Conservation (phyloP, 2,329 filamentous ascomycete genomes). For the Lojkania enalia region DNA sequence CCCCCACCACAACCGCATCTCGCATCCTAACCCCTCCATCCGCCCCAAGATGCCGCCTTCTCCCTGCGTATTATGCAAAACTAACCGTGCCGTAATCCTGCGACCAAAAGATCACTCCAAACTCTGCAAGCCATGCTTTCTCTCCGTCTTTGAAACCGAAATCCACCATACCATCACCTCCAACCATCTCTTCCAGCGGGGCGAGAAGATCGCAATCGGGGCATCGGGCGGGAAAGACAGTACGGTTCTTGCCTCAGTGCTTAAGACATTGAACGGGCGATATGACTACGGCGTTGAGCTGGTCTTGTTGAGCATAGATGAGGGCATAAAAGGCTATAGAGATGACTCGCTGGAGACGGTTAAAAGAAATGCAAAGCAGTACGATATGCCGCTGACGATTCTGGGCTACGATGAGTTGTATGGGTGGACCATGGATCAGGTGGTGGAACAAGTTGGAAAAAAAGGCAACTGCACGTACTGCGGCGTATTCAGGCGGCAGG, state of each 20-base stretch:
- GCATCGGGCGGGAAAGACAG: slow-evolving; percentile 98
- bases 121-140: slow-evolving; percentile 87
- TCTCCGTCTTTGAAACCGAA: slow-evolving; percentile 85
- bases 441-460: slow-evolving; percentile 93
- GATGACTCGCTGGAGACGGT: slow-evolving; percentile 97
- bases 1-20: neutral
- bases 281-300: slow-evolving; percentile 85
- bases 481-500: slow-evolving; percentile 92
- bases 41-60: slow-evolving; percentile 69
- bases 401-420: slow-evolving; percentile 93
- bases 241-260: slow-evolving; percentile 89
- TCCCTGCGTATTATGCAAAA: slow-evolving; percentile 74
- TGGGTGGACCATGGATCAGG: slow-evolving; percentile 99
- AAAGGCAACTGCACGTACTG: slow-evolving; percentile 99
- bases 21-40: neutral
- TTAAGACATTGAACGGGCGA: slow-evolving; percentile 92
- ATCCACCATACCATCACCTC: slow-evolving; percentile 88
- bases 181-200: slow-evolving; percentile 77
- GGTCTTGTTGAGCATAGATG: slow-evolving; percentile 87
- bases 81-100: slow-evolving; percentile 81
- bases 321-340: slow-evolving; percentile 95
- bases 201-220: slow-evolving; percentile 89
- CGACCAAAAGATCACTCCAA: slow-evolving; percentile 94
- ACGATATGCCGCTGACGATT: slow-evolving; percentile 88
- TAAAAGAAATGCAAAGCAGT: slow-evolving; percentile 88